phyloP scores from a whole-genome alignment of 768 basidiomycete species.

The Lactarius evosmus region DNA sequence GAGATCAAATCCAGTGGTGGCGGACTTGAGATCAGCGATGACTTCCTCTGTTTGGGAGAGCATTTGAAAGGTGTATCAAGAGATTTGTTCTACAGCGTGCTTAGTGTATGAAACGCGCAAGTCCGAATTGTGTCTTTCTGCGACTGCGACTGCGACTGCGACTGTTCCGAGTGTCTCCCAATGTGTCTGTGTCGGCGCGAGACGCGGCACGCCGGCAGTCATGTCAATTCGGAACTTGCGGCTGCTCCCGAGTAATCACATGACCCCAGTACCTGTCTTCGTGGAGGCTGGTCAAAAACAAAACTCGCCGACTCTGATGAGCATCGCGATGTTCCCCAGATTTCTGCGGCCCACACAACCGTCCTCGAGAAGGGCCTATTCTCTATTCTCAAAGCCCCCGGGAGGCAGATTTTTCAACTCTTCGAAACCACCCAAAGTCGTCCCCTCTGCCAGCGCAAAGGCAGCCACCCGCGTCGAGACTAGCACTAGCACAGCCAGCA shows the following conservation, averaged over 20 bases:
- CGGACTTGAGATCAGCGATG: conserved; percentile 35
- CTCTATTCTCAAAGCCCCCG: conserved; percentile 75
- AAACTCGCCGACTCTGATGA: background rate
- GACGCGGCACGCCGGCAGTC: too few relatives aligned
- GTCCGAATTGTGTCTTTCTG: background rate
- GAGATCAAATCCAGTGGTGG: conserved; percentile 56
- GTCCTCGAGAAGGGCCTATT: conserved; percentile 56
- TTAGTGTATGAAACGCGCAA: background rate
- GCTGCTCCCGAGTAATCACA: background rate
- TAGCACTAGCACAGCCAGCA: conserved; percentile 39
- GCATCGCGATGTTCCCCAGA: conserved; percentile 22
- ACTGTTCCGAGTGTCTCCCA: background rate
- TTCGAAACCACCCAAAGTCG: conserved; percentile 58
- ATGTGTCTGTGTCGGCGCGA: background rate
- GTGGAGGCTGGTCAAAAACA: background rate
- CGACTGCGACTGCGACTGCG: too few relatives aligned
- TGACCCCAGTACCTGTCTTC: background rate
- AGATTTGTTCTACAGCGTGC: background rate
- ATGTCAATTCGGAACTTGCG: background rate
- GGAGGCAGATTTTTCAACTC: conserved; percentile 74
- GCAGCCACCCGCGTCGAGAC: conserved; percentile 41
- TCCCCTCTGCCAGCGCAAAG: conserved; percentile 34
- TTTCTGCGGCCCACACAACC: conserved; percentile 20
- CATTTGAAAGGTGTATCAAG: background rate
- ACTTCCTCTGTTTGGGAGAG: conserved; percentile 31